Conservation (phyloP, 345 rosid species). For the Salix caprea region DNA sequence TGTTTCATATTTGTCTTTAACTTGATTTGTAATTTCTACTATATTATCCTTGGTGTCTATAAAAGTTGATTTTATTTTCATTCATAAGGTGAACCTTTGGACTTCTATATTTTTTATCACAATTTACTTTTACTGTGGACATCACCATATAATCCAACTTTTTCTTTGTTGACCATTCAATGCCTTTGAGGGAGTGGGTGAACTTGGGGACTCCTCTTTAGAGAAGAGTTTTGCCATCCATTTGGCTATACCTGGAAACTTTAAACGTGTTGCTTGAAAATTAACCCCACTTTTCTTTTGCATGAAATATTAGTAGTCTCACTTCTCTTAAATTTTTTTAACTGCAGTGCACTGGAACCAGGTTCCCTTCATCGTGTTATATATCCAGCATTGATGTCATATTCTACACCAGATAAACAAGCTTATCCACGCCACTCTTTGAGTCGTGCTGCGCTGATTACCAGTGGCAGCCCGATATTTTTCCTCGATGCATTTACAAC, state of each 20-base stretch:
- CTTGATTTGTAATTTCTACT: not conserved
- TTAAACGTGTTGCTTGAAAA: not conserved
- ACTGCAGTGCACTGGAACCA: slow-evolving; percentile 77
- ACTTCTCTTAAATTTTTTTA: slow-evolving; percentile 1
- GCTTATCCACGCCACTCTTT: slow-evolving; percentile 92
- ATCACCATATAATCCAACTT: not conserved
- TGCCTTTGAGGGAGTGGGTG: not conserved
- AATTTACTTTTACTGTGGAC: not conserved
- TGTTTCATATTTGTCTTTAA: not conserved
- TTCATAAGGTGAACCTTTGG: not conserved
- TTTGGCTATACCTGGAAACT: not conserved
- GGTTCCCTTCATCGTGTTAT: slow-evolving; percentile 85
- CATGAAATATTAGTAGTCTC: not conserved
- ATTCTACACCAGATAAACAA: slow-evolving; percentile 73
- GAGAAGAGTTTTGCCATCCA: not conserved
- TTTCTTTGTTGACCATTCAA: not conserved
- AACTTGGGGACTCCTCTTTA: not conserved
- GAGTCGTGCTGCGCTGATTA: slow-evolving; percentile 83
- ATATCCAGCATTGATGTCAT: slow-evolving; percentile 71
- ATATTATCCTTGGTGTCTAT: not conserved
- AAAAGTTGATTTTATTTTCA: not conserved
- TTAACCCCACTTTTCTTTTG: not conserved
- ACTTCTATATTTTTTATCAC: not conserved
- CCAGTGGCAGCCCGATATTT: slow-evolving; percentile 95
- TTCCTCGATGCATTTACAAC: slow-evolving; percentile 92